Conservation (phyloP, 352 stramenopile species). For the Phytophthora hibernalis region DNA sequence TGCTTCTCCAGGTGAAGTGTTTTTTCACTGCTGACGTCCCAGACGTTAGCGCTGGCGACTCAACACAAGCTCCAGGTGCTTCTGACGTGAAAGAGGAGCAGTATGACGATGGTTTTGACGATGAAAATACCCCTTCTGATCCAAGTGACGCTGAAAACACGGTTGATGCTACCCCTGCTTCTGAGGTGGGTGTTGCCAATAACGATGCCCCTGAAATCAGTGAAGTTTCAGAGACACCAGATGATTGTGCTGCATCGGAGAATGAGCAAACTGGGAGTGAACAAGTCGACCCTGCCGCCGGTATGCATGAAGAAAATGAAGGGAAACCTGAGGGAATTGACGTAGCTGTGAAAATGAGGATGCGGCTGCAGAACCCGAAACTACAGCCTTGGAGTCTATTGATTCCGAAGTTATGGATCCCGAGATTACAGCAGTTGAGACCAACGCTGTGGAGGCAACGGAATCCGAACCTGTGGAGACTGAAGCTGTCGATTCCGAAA, state of each 20-base stretch:
- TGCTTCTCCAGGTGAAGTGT: background rate
- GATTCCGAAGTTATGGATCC: background rate
- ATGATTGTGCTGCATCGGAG: background rate
- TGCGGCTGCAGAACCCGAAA: background rate
- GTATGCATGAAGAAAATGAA: background rate
- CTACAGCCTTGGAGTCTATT: background rate
- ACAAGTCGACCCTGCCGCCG: background rate
- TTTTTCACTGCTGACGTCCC: background rate
- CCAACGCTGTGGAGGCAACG: background rate
- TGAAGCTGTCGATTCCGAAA: background rate
- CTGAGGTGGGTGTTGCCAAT: background rate
- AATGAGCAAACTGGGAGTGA: conserved; percentile 1
- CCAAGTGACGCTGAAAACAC: background rate
- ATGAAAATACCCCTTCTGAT: conserved; percentile 24
- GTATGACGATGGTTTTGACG: conserved; percentile 43
- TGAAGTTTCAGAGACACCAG: background rate
- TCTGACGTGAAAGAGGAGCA: conserved; percentile 17
- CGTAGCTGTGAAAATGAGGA: background rate
- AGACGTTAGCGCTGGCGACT: background rate
- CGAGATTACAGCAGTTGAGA: background rate
- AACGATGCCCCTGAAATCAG: background rate
- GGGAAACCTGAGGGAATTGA: background rate
- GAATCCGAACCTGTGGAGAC: background rate
- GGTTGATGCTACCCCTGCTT: background rate
- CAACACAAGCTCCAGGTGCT: background rate